These are phyloP conservation scores for Geum urbanum DNA, from an alignment of 306 rosid species.

Conservation along the genomic window DNA sequence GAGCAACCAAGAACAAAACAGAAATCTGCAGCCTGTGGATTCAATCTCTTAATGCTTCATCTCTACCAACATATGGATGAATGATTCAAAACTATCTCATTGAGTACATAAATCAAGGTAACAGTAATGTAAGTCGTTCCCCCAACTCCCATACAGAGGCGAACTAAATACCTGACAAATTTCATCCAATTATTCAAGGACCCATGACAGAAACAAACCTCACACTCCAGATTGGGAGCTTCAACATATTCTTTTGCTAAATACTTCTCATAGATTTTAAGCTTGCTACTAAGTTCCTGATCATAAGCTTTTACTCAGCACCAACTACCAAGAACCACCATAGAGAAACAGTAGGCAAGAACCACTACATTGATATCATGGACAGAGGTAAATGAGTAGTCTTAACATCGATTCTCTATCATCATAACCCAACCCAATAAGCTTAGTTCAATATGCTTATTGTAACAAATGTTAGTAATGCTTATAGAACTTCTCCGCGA, in stretches of 20 bases:
- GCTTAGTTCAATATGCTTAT: background rate
- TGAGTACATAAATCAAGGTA: background rate
- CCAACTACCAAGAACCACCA: background rate
- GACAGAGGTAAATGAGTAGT: background rate
- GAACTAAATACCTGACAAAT: background rate
- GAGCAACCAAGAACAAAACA: background rate
- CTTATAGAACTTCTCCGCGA: background rate
- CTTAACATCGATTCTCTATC: background rate
- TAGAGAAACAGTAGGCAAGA: background rate
- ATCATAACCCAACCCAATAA: background rate
- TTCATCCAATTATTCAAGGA: background rate
- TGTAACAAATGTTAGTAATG: background rate
- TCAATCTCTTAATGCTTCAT: background rate
- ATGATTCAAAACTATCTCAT: background rate
- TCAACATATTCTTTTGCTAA: background rate
- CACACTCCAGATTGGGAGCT: background rate
- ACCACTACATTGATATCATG: background rate
- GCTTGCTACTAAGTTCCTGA: background rate
- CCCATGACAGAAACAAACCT: constrained; percentile 5
- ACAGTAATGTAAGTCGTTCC: background rate
- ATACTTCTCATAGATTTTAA: background rate
- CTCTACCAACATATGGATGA: background rate
- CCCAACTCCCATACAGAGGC: background rate
- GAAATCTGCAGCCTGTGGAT: background rate
- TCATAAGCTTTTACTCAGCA: background rate